A percentile compares a stretch with the other conserved stretches of the same genome.
Conservation (phyloP, 495 filamentous ascomycete genomes). For the Trichocladium uniseriatum region DNA sequence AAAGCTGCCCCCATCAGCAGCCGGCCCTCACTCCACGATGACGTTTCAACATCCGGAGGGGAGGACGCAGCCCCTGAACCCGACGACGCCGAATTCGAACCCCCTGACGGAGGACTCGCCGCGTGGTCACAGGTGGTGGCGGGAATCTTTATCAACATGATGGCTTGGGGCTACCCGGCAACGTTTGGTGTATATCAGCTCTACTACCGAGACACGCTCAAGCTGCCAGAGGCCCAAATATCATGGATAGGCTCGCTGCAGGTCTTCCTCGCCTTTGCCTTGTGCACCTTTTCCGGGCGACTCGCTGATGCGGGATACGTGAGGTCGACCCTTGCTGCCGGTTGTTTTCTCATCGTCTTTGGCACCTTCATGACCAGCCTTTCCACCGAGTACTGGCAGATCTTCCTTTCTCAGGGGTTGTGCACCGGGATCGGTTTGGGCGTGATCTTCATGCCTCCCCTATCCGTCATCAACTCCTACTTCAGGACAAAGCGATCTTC, state of each 20-base stretch:
- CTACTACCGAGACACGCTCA: conserved; percentile 36
- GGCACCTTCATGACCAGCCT: conserved; percentile 39
- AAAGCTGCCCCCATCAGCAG: background rate
- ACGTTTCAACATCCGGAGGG: background rate
- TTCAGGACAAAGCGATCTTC: conserved; percentile 29
- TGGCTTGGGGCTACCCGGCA: conserved; percentile 36
- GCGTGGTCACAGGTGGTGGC: conserved; percentile 39
- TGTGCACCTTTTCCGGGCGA: conserved; percentile 33
- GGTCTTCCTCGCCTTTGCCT: conserved; percentile 33
- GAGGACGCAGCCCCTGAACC: background rate
- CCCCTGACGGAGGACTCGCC: conserved; percentile 32
- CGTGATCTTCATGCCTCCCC: conserved; percentile 36
- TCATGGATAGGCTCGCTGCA: conserved; percentile 42
- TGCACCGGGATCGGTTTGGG: conserved; percentile 35
- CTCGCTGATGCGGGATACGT: conserved; percentile 37
- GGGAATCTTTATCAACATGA: conserved; percentile 30
- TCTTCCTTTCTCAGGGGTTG: conserved; percentile 37
- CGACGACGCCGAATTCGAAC: conserved; percentile 15
- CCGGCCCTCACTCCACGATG: background rate
- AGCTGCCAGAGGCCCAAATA: conserved; percentile 31
- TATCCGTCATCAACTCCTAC: conserved; percentile 34
- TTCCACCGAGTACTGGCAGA: conserved; percentile 33
- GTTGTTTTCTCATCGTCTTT: conserved; percentile 29
- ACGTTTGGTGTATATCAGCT: conserved; percentile 41
- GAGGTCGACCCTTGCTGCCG: conserved; percentile 26